phyloP scores from a whole-genome alignment of 306 rosid genomes.

The Castanea crenata region DNA sequence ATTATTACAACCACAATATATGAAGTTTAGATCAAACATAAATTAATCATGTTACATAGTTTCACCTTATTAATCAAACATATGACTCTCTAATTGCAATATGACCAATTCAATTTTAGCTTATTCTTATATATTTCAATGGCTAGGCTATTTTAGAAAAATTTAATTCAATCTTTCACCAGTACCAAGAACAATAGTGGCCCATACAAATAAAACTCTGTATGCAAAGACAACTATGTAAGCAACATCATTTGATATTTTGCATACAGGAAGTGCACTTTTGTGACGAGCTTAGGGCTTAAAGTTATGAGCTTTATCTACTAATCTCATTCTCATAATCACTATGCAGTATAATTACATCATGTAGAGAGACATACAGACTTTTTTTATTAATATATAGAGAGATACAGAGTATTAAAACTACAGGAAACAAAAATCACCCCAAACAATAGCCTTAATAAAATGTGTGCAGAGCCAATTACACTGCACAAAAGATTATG shows the following conservation, averaged over 20 bases:
- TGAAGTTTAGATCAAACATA: background rate
- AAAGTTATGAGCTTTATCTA: background rate
- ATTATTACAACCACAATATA: background rate
- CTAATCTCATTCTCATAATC: background rate
- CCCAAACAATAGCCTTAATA: slow-evolving; percentile 6
- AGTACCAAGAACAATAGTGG: background rate
- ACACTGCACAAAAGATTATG: background rate
- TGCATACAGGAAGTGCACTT: background rate
- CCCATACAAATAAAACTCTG: background rate
- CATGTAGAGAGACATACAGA: background rate
- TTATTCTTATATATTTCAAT: background rate
- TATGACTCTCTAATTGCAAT: background rate
- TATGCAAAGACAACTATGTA: background rate
- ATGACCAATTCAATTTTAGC: background rate
- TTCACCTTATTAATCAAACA: background rate
- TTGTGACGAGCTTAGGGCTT: background rate
- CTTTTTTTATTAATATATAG: no score
- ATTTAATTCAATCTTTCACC: background rate
- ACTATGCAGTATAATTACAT: background rate
- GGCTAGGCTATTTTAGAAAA: background rate
- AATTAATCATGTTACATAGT: background rate
- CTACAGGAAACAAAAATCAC: background rate
- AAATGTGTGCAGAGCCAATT: background rate
- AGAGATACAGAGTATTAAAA: background rate
- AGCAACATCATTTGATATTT: background rate